A percentile compares a stretch with the other conserved stretches of the same genome.
Evolutionary conservation across 352 stramenopile species (phyloP).

Genomic region (Globisporangium cystogenes): DNA sequence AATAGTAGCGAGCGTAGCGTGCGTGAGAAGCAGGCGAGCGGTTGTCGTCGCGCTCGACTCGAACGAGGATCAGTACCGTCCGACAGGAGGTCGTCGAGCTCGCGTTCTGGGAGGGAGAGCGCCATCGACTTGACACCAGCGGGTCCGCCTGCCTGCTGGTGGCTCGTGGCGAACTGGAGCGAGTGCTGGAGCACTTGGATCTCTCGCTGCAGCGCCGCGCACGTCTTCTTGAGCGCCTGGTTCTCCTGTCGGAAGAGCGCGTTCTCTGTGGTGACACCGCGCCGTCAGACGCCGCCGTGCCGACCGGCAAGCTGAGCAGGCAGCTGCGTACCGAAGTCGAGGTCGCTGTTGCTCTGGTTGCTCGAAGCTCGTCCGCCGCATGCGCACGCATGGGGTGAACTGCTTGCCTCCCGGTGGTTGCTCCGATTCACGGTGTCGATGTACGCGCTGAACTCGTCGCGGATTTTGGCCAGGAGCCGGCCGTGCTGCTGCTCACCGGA

Average conservation of each 20-base stretch:
- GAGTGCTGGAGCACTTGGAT: conserved; percentile 39
- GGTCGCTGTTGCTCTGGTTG: conserved; percentile 17
- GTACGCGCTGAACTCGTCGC: conserved; percentile 56
- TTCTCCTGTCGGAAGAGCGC: conserved; percentile 52
- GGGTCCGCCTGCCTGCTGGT: not conserved
- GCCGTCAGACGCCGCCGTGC: no score
- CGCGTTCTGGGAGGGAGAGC: conserved; percentile 1
- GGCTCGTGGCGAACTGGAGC: conserved; percentile 12
- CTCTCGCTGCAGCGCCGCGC: conserved; percentile 40
- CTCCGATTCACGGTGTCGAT: conserved; percentile 23
- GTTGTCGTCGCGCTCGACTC: not conserved
- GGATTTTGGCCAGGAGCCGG: conserved; percentile 43
- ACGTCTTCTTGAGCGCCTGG: conserved; percentile 39
- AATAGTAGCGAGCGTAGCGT: not conserved
- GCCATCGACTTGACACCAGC: not conserved
- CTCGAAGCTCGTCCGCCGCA: not conserved
- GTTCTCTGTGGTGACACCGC: conserved; percentile 28
- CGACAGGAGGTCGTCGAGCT: conserved; percentile 10
- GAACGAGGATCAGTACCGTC: conserved; percentile 8
- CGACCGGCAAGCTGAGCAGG: not conserved
- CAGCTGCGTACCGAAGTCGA: conserved; percentile 15
- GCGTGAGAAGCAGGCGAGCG: not conserved
- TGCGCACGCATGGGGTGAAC: not conserved
- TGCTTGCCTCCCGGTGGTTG: conserved; percentile 9
- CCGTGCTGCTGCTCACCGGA: conserved; percentile 33